Conservation (phyloP, 176 grass and related monocot genomes). For the Coix lacrymajobi region DNA sequence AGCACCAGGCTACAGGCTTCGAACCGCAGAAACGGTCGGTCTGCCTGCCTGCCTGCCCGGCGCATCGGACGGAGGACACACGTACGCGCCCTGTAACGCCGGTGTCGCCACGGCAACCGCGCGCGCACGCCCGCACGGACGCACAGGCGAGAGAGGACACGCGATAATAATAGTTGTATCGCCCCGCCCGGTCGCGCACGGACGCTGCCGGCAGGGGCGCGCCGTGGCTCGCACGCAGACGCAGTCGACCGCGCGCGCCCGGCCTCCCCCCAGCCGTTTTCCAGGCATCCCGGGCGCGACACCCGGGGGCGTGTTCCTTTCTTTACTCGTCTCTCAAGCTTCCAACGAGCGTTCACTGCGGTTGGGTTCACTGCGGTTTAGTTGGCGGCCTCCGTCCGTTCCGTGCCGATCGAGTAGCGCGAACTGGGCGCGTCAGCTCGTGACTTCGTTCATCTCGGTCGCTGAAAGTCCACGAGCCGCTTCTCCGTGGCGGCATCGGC, state of each 20-base stretch:
- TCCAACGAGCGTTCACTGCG: not conserved
- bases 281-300: conserved; percentile 1
- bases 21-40: conserved; percentile 20
- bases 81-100: conserved; percentile 3
- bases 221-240: conserved; percentile 45
- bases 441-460: not conserved
- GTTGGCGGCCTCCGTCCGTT: not conserved
- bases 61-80: conserved; percentile 30
- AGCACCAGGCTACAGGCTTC: not conserved
- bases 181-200: conserved; percentile 14
- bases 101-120: conserved; percentile 44
- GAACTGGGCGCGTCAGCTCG: conserved; percentile 3
- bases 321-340: conserved; percentile 11
- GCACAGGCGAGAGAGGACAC: not conserved
- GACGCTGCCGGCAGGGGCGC: conserved; percentile 5
- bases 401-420: not conserved
- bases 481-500: conserved; percentile 40
- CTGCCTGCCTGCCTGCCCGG: not conserved
- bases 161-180: not conserved
- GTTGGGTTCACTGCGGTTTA: too few species aligned
- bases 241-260: conserved; percentile 21
- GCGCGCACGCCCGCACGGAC: conserved; percentile 1
- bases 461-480: conserved; percentile 26
- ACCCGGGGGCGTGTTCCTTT: not conserved
- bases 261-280: not conserved